phyloP scores from a whole-genome alignment of 2,329 filamentous ascomycete genomes.

The Aspergillus proliferans region DNA sequence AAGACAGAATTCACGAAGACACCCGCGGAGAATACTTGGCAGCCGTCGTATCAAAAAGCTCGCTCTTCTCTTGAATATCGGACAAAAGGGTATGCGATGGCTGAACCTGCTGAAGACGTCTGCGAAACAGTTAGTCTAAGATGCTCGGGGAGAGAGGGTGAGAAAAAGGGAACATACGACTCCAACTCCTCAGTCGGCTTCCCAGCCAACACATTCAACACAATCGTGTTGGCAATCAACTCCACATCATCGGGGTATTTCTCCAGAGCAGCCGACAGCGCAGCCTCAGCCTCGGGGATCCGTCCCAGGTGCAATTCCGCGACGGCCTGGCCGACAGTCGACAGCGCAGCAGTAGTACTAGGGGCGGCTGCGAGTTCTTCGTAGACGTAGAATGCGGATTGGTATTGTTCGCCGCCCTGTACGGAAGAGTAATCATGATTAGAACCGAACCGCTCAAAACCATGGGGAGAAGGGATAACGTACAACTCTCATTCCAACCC shows the following conservation, averaged over 20 bases:
- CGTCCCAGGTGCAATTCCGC: conserved; percentile 87
- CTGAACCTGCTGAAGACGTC: conserved; percentile 46
- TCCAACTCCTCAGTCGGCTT: conserved; percentile 60
- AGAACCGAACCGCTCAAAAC: neutral
- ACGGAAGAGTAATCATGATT: neutral
- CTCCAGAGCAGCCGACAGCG: conserved; percentile 70
- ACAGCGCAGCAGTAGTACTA: conserved; percentile 67
- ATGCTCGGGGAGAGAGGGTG: neutral
- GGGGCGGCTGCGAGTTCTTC: conserved; percentile 90
- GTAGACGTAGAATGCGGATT: conserved; percentile 94
- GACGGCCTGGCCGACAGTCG: conserved; percentile 79
- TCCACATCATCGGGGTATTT: conserved; percentile 66
- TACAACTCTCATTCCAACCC: conserved; percentile 85
- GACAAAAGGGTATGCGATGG: conserved; percentile 64
- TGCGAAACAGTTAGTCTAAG: conserved; percentile 18
- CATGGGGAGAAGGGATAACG: conserved; percentile 18
- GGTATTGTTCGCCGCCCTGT: conserved; percentile 90
- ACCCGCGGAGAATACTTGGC: conserved; percentile 84
- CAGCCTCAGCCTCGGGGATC: conserved; percentile 79
- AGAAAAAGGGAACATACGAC: conserved; percentile 47
- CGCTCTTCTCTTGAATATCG: conserved; percentile 78
- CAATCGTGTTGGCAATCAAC: conserved; percentile 75
- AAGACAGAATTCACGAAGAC: conserved; percentile 19
- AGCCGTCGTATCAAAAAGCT: conserved; percentile 78
- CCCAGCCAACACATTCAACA: conserved; percentile 70